phyloP scores from a whole-genome alignment of 192 early-diverging fungal genomes.

The Dissophora ornata region DNA sequence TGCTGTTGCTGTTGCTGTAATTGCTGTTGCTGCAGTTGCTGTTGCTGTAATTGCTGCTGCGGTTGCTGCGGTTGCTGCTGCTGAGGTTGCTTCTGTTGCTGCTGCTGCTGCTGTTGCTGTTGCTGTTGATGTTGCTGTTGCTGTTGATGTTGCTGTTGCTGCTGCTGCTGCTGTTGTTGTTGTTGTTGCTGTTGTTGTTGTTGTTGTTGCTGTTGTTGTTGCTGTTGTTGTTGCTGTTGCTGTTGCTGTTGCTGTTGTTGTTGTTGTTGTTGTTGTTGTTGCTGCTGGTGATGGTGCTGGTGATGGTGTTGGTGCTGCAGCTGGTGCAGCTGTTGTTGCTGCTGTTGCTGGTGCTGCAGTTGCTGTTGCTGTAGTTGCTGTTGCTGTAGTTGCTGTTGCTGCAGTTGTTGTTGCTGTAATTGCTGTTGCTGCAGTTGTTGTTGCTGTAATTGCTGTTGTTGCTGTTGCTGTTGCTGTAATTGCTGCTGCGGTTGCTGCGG shows the following conservation, averaged over 20 bases:
- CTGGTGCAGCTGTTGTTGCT: slow-evolving; percentile 1
- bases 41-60: background rate
- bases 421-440: slow-evolving; percentile 1
- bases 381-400: slow-evolving; percentile 15
- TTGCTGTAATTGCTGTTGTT: background rate
- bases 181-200: slow-evolving; percentile 25
- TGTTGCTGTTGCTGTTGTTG: slow-evolving; percentile 6
- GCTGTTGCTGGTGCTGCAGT: background rate
- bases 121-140: slow-evolving; percentile 8
- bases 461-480: background rate
- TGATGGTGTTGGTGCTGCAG: too few species aligned
- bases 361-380: slow-evolving; percentile 5
- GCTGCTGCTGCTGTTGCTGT: slow-evolving; percentile 9
- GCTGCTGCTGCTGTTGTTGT: slow-evolving; percentile 2
- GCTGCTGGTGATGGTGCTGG: too few species aligned
- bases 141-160: slow-evolving; percentile 1
- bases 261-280: slow-evolving; percentile 1
- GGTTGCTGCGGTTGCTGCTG: background rate
- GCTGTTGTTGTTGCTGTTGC: slow-evolving; percentile 8
- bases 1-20: background rate
- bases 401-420: slow-evolving; percentile 2
- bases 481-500: background rate
- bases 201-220: slow-evolving; percentile 7
- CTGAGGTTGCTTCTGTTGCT: background rate
- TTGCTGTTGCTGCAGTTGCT: slow-evolving; percentile 7